Evolutionary conservation across 257 asterid genomes (phyloP), one percentile per base, ranked within the genome.

Genomic region (Penstemon barbatus): DNA sequence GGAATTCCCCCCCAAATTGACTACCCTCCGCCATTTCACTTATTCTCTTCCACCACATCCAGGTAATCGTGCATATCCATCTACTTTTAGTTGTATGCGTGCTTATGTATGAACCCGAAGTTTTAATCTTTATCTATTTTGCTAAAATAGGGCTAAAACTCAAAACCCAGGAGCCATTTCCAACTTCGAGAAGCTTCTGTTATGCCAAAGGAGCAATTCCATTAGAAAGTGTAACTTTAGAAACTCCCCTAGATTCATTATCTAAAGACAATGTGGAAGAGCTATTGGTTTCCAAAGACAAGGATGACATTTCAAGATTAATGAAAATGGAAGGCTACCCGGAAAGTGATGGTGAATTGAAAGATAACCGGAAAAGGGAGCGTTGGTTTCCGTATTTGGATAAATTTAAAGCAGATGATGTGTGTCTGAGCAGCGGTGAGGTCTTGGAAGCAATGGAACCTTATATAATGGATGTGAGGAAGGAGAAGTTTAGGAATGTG

Each of bases 321-420:
- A 90, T 88, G 97, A 93, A 90, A 74, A 82, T 93, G 97, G 96
- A 90, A 70, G 86, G 99, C 6, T 84, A 81, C 61, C 18, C 39
- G 8, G 79, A 57, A 5, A 40, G 53, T 7, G 86, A 55, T 5
- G 41, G 37, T 42, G 79, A 54, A 36, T 13, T 8, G 36, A 40
- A 36, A 44, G 78, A 12, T 68, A 69, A n/a, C 45, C 57, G 55
- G 63, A 50, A 63, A 50, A 71, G 37, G 65, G 71, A 9, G n/a
- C 86, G 76, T 4, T 93, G 97, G 99, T 93, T 93, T 76, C 99
- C 99, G 0, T 93, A 90, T 81, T 74, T 88, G 77, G 89, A 93
- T 72, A 79, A 71, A 74, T 86, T 82, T 60, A 89, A 79, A 77
- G 87, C 81, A 5, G 87, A 77, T 69, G 85, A 81, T 52, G 41